Conservation (phyloP, 306 rosid species). For the Benincasa hispida region DNA sequence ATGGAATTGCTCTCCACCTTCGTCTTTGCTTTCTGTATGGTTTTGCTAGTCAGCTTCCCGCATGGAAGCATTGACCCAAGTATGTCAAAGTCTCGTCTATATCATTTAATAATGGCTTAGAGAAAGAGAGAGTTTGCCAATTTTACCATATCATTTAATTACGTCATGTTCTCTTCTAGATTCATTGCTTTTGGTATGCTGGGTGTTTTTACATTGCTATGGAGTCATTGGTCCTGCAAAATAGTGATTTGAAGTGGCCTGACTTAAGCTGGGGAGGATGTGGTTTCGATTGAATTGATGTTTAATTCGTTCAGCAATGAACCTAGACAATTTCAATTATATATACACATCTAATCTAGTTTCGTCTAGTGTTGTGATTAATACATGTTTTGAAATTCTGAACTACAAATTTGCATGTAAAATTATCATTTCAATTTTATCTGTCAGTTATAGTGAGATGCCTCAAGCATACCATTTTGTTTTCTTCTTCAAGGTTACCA, state of each 20-base stretch:
- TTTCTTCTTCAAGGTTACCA: background rate
- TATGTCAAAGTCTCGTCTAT: no score
- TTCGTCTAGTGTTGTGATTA: background rate
- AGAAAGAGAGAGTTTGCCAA: no score
- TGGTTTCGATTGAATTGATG: background rate
- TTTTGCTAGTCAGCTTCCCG: conserved; percentile 92
- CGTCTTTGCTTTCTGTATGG: conserved; percentile 94
- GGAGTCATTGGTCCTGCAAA: background rate
- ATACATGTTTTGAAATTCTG: background rate
- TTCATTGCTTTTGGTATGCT: background rate
- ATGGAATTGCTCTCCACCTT: conserved; percentile 94
- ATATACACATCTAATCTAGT: no score
- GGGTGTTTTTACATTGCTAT: background rate
- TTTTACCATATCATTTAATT: no score
- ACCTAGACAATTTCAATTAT: background rate
- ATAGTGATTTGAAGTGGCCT: background rate
- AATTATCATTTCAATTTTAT: background rate
- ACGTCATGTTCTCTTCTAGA: conserved; percentile 5
- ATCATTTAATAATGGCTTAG: no score
- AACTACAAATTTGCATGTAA: background rate
- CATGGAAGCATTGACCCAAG: conserved; percentile 91
- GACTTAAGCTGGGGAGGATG: background rate
- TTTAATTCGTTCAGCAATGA: background rate
- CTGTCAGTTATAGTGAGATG: background rate
- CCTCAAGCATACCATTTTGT: background rate